phyloP scores from a whole-genome alignment of 1,284 basidiomycete genomes.

The Volvariella surrecta region DNA sequence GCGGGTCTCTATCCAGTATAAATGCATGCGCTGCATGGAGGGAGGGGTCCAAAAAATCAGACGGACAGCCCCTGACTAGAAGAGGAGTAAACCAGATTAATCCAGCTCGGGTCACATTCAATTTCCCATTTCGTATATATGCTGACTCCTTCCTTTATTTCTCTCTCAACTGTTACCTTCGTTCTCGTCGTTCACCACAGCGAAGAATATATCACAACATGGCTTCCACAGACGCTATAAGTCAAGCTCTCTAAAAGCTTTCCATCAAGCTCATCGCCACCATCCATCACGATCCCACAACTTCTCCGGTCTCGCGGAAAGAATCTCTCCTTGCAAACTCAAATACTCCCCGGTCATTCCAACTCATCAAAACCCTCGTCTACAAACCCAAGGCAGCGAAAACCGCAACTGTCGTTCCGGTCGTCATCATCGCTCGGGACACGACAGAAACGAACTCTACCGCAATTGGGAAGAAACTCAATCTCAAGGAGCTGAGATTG shows the following conservation, averaged over 20 bases:
- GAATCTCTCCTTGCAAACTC: constrained; percentile 44
- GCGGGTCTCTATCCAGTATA: too few relatives aligned
- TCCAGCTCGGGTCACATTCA: too few relatives aligned
- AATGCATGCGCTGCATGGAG: too few relatives aligned
- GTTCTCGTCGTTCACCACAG: too few relatives aligned
- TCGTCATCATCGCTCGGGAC: constrained; percentile 83
- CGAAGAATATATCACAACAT: too few relatives aligned
- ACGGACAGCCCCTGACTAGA: too few relatives aligned
- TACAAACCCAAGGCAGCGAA: constrained; percentile 93
- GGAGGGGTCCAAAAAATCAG: too few relatives aligned
- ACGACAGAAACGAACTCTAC: constrained; percentile 73
- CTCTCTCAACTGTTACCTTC: too few relatives aligned
- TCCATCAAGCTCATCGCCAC: constrained; percentile 44
- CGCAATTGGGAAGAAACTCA: constrained; percentile 75
- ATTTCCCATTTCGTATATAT: too few relatives aligned
- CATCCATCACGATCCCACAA: constrained; percentile 45
- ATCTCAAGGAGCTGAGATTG: constrained; percentile 83
- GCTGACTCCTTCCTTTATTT: too few relatives aligned
- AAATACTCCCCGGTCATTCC: constrained; percentile 48
- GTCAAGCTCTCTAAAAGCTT: constrained; percentile 36
- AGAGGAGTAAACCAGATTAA: too few relatives aligned
- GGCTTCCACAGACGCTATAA: constrained; percentile 24
- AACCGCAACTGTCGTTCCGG: constrained; percentile 74
- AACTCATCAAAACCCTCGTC: constrained; percentile 77
- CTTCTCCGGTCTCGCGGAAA: constrained; percentile 63